These are phyloP conservation scores for Pelargonium fulgidum DNA, from an alignment of 441 rosid species.

Conservation along the genomic window DNA sequence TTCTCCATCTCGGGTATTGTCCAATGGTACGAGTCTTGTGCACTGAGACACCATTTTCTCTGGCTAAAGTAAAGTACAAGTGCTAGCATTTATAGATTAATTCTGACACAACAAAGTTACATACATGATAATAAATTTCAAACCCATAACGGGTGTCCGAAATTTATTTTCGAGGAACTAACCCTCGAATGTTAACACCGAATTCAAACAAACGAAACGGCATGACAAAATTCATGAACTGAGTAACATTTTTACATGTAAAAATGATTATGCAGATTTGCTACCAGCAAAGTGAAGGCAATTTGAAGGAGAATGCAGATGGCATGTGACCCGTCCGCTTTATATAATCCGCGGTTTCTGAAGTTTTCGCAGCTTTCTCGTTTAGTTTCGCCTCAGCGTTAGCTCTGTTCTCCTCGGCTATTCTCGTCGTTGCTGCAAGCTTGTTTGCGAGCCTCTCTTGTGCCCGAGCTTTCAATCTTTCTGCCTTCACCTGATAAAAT, in stretches of 20 bases:
- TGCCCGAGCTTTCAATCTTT: constrained; percentile 71
- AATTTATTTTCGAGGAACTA: no score
- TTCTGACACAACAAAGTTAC: no score
- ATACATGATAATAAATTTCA: no score
- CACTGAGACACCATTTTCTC: no score
- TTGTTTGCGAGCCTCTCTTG: constrained; percentile 63
- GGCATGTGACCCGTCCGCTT: constrained; percentile 85
- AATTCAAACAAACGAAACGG: no score
- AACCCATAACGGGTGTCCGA: no score
- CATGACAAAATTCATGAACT: no score
- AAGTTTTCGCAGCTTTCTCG: constrained; percentile 68
- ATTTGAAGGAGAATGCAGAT: constrained; percentile 59
- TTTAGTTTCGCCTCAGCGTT: constrained; percentile 71
- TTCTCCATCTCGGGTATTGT: no score
- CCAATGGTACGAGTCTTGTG: no score
- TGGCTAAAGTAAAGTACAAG: no score
- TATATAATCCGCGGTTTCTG: constrained; percentile 70
- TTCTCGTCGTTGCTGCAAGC: constrained; percentile 58
- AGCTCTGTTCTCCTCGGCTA: constrained; percentile 75
- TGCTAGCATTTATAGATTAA: no score
- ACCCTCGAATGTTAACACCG: no score
- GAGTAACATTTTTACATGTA: constrained; percentile 6
- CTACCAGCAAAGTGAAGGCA: constrained; percentile 85
- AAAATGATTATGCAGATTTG: constrained; percentile 9
- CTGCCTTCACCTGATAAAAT: constrained; percentile 56